phyloP scores from a whole-genome alignment of 2,329 filamentous ascomycete species.

The Thielaviopsis euricoi region DNA sequence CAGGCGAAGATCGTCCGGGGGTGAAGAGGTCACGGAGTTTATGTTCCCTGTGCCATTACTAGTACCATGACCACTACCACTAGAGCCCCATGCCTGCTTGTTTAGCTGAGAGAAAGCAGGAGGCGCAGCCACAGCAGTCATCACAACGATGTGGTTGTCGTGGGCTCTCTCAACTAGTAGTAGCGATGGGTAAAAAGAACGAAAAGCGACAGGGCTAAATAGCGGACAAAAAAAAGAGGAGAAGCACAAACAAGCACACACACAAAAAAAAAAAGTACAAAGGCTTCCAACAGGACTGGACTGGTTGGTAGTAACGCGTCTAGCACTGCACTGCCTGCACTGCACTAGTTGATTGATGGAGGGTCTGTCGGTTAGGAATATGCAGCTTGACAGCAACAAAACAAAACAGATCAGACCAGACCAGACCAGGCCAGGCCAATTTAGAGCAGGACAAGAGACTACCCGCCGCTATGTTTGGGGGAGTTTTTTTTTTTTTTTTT shows the following conservation, averaged over 20 bases:
- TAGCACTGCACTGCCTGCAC: too few relatives aligned
- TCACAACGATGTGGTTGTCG: constrained; percentile 17
- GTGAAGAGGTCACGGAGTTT: constrained; percentile 14
- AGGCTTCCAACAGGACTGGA: not conserved
- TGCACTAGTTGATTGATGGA: not conserved
- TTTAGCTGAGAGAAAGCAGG: constrained; percentile 47
- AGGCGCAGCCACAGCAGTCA: constrained; percentile 53
- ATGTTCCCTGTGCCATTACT: not conserved
- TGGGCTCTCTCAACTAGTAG: constrained; percentile 1
- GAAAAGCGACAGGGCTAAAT: not conserved
- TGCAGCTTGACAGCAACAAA: not conserved
- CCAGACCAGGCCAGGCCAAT: not conserved
- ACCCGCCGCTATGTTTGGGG: not conserved
- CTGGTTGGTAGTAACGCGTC: not conserved
- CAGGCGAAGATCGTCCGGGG: constrained; percentile 71
- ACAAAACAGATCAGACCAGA: not conserved
- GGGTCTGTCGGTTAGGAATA: not conserved
- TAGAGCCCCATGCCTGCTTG: constrained; percentile 50
- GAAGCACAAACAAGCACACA: not conserved
- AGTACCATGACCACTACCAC: constrained; percentile 21
- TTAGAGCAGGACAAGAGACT: not conserved
- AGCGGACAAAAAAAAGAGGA: not conserved
- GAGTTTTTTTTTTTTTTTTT: too few relatives aligned
- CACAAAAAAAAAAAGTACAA: not conserved
- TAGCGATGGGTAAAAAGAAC: not conserved